Evolutionary conservation across 2,329 filamentous ascomycete species (phyloP), one percentile per base, ranked within the genome.

Genomic region (Plenodomus biglobosus): DNA sequence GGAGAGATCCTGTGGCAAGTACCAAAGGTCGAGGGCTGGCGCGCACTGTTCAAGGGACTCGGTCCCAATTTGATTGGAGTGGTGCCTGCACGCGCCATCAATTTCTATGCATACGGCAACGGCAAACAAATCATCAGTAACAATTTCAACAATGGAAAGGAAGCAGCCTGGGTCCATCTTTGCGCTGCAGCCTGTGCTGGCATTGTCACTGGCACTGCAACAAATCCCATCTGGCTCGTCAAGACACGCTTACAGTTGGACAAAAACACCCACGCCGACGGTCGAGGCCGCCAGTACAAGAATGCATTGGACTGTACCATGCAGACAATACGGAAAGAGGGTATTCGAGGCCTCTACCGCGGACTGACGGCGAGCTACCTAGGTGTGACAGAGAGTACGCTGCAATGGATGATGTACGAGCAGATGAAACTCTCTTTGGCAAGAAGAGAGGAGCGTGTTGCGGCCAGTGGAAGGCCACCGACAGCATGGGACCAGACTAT

Each of bases 381-480:
- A 0, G 92, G 92, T 19, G 90, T 95, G 17, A 87, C 87, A 2
- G 92, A 96, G 77, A 92, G 86, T 57, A 94, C 92, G 4, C 73
- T 96, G 63, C 92, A 97, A 71, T 96, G 91, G 91, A 86, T 95
- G 65, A 75, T 96, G 61, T 97, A 96, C 73, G 92, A 97, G 75
- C 87, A 92, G 71, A 85, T 95, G 79, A 97, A 96, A 80, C 77
- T 82, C 19, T 78, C 78, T n/a, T 76, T 96, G 27, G 82, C 81
- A 38, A 74, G 76, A 38, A 78, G 90, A 50, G 86, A 88, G 70
- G 79, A 79, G 61, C 76, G 73, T 42, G 40, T 78, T 68, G 53
- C 74, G 55, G 60, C 85, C 71, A 75, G 75, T 13, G 86, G 87
- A 1, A 78, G 85, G 38, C 76, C 80, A 32, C 85, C 82, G 69